Evolutionary conservation across 2,329 filamentous ascomycete genomes (phyloP), one percentile per base, ranked within the genome.

Genomic region (Colletotrichum spaethianum): DNA sequence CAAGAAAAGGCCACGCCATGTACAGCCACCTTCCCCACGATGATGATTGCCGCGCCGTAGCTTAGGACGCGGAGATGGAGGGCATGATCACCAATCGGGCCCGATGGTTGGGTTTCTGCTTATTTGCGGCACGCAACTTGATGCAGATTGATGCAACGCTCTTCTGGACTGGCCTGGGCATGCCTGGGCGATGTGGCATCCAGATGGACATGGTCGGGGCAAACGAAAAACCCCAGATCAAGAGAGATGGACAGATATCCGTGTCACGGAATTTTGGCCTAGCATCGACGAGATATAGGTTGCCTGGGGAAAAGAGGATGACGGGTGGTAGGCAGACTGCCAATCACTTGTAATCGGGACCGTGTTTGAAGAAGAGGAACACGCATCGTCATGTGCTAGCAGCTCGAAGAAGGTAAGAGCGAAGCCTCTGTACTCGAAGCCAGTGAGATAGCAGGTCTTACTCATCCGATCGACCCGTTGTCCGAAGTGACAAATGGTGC

Each of bases 151-250:
- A 40, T 50, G 60, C 44, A 12, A 61, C 12, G n/a, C 44, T 28
- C 60, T 40, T 28, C 44, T 52, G 20, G 23, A 48, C 44, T 52
- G 44, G 31, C 44, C 59, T 50, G n/a, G 59, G 31, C 60, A 62
- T 44, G 60, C n/a, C 60, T 38, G 60, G 60, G 44, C 60, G 18
- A n/a, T 48, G 60, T 40, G 31, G 60, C 16, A 63, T 48, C 36
- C n/a, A 36, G 26, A 50, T 40, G 33, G 33, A 40, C 11, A 2
- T 14, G 9, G 9, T 16, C 44, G 2, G 16, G 16, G 8, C 60
- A 63, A 63, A 63, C 60, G 52, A 63, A 40, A 11, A 28, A 28
- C 14, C 4, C 31, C 14, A 20, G 46, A n/a, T 28, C 31, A 23
- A 63, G 44, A 44, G 44, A 63, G 44, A 20, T 23, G 33, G 14